phyloP scores from a whole-genome alignment of 495 filamentous ascomycete species.

The Glarea lozoyensis region DNA sequence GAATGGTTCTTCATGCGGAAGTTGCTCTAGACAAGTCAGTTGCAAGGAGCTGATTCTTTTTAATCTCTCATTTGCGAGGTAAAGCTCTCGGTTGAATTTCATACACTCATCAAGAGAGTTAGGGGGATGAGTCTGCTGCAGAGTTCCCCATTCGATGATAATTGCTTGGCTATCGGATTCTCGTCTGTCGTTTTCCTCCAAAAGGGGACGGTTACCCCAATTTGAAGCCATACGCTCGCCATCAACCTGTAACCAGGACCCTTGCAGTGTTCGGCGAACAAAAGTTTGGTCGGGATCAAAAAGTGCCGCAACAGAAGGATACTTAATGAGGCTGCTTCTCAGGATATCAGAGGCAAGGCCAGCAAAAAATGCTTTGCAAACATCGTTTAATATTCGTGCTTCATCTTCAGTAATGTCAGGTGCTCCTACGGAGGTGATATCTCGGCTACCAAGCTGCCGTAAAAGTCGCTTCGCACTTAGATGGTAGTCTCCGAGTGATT shows the following conservation, averaged over 20 bases:
- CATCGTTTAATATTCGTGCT: slow-evolving; percentile 33
- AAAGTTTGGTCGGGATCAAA: slow-evolving; percentile 15
- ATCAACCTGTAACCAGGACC: slow-evolving; percentile 38
- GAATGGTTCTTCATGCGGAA: slow-evolving; percentile 32
- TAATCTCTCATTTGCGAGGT: slow-evolving; percentile 29
- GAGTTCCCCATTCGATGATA: slow-evolving; percentile 30
- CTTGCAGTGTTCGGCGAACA: slow-evolving; percentile 32
- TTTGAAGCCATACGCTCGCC: slow-evolving; percentile 35
- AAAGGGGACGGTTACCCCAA: slow-evolving; percentile 32
- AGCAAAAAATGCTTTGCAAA: slow-evolving; percentile 36
- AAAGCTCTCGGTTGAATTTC: slow-evolving; percentile 37
- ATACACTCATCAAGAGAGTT: slow-evolving; percentile 29
- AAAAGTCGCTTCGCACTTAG: slow-evolving; percentile 33
- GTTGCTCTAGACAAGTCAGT: slow-evolving; percentile 35
- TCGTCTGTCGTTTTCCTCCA: slow-evolving; percentile 23
- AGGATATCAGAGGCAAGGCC: slow-evolving; percentile 36
- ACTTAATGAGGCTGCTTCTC: slow-evolving; percentile 27
- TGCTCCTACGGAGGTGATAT: slow-evolving; percentile 31
- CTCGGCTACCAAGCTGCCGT: slow-evolving; percentile 34
- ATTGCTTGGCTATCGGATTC: slow-evolving; percentile 26
- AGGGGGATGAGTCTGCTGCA: slow-evolving; percentile 23
- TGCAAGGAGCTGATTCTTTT: slow-evolving; percentile 37
- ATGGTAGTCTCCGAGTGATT: slow-evolving; percentile 32
- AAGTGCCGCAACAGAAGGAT: slow-evolving; percentile 28
- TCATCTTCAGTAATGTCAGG: slow-evolving; percentile 28